phyloP scores from a whole-genome alignment of 2,329 filamentous ascomycete species.

The Ramularia collo-cygni region DNA sequence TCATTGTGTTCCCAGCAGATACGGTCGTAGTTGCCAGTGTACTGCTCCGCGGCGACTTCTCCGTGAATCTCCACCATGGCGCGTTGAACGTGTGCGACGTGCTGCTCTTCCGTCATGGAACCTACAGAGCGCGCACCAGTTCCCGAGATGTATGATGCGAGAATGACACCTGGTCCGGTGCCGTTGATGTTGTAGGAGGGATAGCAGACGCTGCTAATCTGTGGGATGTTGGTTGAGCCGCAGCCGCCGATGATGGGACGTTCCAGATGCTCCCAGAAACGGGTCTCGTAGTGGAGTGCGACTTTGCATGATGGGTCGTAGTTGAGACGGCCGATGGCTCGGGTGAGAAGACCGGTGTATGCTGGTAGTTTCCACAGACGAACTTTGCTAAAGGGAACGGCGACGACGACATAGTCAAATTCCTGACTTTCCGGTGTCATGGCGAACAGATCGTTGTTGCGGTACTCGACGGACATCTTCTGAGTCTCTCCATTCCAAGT shows the following conservation, averaged over 20 bases:
- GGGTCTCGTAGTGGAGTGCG: constrained; percentile 60
- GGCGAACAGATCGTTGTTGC: constrained; percentile 39
- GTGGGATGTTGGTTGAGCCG: constrained; percentile 53
- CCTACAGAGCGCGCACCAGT: constrained; percentile 41
- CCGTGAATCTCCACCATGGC: constrained; percentile 65
- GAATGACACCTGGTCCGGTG: constrained; percentile 54
- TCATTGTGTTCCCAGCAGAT: constrained; percentile 60
- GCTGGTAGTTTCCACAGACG: constrained; percentile 54
- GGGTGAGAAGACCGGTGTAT: constrained; percentile 45
- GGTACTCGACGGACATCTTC: constrained; percentile 55
- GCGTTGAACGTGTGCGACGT: constrained; percentile 56
- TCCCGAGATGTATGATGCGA: constrained; percentile 52
- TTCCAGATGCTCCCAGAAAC: constrained; percentile 52
- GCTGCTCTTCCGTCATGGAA: constrained; percentile 50
- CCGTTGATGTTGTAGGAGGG: constrained; percentile 61
- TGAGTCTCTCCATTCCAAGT: constrained; percentile 44
- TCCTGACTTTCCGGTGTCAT: constrained; percentile 41
- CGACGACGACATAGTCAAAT: constrained; percentile 62
- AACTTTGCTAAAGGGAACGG: constrained; percentile 58
- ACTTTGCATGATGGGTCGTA: constrained; percentile 51
- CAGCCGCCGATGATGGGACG: constrained; percentile 59
- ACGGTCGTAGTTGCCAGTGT: constrained; percentile 57
- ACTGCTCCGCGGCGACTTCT: constrained; percentile 52
- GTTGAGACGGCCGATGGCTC: constrained; percentile 44
- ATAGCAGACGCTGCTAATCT: constrained; percentile 58